Percentiles rank a stretch among this genome's conserved stretches.
Conservation (phyloP, 2,329 filamentous ascomycete species). For the Plectosphaerella plurivora region DNA sequence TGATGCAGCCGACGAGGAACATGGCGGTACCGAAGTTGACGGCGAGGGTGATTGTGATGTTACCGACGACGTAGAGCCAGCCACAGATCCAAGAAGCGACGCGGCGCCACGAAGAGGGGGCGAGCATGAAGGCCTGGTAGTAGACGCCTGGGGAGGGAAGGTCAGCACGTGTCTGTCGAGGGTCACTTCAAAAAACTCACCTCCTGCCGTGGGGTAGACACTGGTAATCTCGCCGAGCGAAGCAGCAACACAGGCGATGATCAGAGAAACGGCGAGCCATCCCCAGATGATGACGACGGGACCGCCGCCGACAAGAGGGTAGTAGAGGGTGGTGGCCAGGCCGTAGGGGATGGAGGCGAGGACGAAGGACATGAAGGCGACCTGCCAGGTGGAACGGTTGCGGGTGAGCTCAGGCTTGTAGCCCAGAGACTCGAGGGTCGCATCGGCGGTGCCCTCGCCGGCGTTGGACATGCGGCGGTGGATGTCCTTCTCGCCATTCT, state of each 20-base stretch:
- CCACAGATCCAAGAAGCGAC: slow-evolving; percentile 68
- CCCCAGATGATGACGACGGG: slow-evolving; percentile 70
- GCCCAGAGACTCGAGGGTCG: slow-evolving; percentile 59
- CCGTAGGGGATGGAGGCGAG: slow-evolving; percentile 72
- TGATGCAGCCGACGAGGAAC: slow-evolving; percentile 51
- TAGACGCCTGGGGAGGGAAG: slow-evolving; percentile 50
- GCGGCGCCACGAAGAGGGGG: slow-evolving; percentile 54
- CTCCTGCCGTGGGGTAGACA: slow-evolving; percentile 71
- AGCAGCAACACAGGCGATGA: slow-evolving; percentile 66
- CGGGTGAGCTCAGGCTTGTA: slow-evolving; percentile 63
- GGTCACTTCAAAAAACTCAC: slow-evolving; percentile 25
- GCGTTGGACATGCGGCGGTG: slow-evolving; percentile 4
- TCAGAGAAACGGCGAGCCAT: slow-evolving; percentile 63
- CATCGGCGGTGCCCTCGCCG: slow-evolving; percentile 47
- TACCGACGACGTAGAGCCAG: slow-evolving; percentile 74
- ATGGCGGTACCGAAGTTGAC: slow-evolving; percentile 77
- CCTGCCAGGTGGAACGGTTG: slow-evolving; percentile 63
- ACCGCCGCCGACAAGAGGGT: slow-evolving; percentile 62
- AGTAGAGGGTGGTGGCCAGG: slow-evolving; percentile 64
- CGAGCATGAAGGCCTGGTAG: slow-evolving; percentile 74
- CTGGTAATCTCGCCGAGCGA: slow-evolving; percentile 72
- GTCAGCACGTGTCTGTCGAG: background rate
- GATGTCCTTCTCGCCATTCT: background rate
- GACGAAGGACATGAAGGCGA: slow-evolving; percentile 74
- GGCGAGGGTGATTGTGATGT: slow-evolving; percentile 78